Evolutionary conservation across 805 yeast species (phyloP), one percentile per base, ranked within the genome.

Genomic region (Nematodospora valgi): DNA sequence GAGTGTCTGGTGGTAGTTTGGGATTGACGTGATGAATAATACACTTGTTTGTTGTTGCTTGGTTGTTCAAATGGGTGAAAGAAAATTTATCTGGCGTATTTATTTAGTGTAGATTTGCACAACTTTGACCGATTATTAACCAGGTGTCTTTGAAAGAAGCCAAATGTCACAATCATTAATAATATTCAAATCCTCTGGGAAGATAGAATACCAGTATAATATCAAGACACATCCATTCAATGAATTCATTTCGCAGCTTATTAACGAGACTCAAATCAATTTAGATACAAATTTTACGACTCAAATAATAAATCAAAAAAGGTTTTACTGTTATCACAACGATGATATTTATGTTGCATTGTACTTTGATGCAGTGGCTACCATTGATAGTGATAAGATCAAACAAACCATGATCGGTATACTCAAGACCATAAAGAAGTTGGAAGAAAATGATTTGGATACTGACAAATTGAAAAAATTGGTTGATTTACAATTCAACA

Each of bases 161-260:
- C 25, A 35, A 35, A 64, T 66, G 72, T 67, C 71, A 10, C 70
- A 64, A 28, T 63, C 67, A 7, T 51, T 67, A 37, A 49, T 63
- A 11, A 45, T 67, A 19, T 66, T 65, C 32, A 44, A 47, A 30
- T 51, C 62, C 6, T 59, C 68, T 2, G 72, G 72, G 3, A 48
- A 47, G 37, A 48, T 66, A 4, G 55, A 56, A 28, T 66, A 63
- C 41, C 70, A 58, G 45, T 48, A 40, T 46, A 65, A 64, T 42
- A 56, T 40, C 35, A 64, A 60, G 36, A 48, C 56, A 27, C 43
- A 56, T 11, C 68, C 69, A 2, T 66, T 66, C 49, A 67, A 66
- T 41, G 72, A 64, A 27, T 52, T 63, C 27, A 52, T 66, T 16
- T 45, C 54, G 24, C 42, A 52, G 28, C 42, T 64, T 10, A 69